A percentile compares a stretch with the other conserved stretches of the same genome.
These are phyloP conservation scores for Anthracocystis setariae DNA, from an alignment of 1,284 basidiomycete genomes.

Conservation along the genomic window DNA sequence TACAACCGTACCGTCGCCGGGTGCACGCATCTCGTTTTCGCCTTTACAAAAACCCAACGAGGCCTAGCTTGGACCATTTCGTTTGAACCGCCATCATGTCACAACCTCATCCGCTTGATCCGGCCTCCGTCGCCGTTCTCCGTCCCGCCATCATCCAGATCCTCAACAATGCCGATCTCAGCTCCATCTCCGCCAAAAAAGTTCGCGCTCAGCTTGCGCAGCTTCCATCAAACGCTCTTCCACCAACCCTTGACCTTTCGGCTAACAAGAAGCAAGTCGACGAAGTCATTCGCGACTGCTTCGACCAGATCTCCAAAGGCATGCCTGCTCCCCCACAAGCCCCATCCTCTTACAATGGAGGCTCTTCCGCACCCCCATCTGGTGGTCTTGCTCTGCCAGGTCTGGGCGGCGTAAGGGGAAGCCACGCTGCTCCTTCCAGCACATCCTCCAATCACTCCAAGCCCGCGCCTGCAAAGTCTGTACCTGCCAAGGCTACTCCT, in stretches of 20 bases:
- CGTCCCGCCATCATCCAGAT: slow-evolving; percentile 60
- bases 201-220: slow-evolving; percentile 54
- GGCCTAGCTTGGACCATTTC: neutral
- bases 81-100: slow-evolving; percentile 29
- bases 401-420: slow-evolving; percentile 52
- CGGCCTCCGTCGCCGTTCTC: slow-evolving; percentile 44
- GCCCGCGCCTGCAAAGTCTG: slow-evolving; percentile 24
- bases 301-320: slow-evolving; percentile 54
- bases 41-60: neutral
- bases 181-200: slow-evolving; percentile 59
- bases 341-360: slow-evolving; percentile 23
- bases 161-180: slow-evolving; percentile 60
- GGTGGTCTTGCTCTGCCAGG: slow-evolving; percentile 57
- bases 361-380: slow-evolving; percentile 32
- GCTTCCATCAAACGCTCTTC: slow-evolving; percentile 49
- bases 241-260: slow-evolving; percentile 48
- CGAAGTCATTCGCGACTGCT: slow-evolving; percentile 60
- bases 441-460: slow-evolving; percentile 31
- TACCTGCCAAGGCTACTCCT: slow-evolving; percentile 21
- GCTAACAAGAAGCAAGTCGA: slow-evolving; percentile 62
- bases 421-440: slow-evolving; percentile 28
- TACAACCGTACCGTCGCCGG: neutral
- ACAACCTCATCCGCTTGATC: slow-evolving; percentile 36
- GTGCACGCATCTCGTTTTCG: neutral
- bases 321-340: slow-evolving; percentile 46